Base-by-base conservation (phyloP, 148 eudicot genomes). In the Rhododendron williamsianum region DNA sequence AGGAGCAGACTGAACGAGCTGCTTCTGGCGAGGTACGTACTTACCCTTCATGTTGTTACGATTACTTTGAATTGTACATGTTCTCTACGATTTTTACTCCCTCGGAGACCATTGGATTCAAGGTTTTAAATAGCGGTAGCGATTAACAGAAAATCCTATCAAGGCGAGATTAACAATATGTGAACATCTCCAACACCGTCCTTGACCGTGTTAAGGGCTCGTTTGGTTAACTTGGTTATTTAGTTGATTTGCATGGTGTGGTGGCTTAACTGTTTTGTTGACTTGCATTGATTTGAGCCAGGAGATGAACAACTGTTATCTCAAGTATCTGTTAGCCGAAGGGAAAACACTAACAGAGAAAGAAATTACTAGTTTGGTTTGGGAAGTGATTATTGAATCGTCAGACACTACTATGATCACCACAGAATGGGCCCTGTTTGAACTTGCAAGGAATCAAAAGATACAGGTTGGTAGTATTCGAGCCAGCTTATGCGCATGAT, bases 401-500 rank as follows among this genome's bases (percentile, higher is more conserved):
- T 91, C 98, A 1, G 98, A 96, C 58, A 95, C 99, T 16, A 93
- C 96, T 6, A 48, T 95, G 80, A 86, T 95, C 85, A 84, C 95
- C 49, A 84, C 95, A 1, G 98, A 96, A 89, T 96, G 99, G 99
- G 98, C 98, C 78, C 88, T 96, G 87, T 96, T 91, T 86, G 97
- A 96, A 89, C 95, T 96, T 78, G 92, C 94, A 74, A 94, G 90
- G 88, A 83, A 95, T 87, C 93, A 90, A 3, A 84, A 89, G 21
- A 85, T 89, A 13, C 99, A 96, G 98, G 99, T 94, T 78, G 76
- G 21, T 41, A 1, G 1, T 25, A 2, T 27, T 30, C 6, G 1
- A 72, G 12, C 9, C 72, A 72, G 0, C 36, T 30, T 72, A 6
- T 3, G 21, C 46, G 21, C 11, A 13, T 6, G 13, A 1, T 73